Evolutionary conservation across 1,284 basidiomycete species (phyloP).

Genomic region (Omphalotus olearius): DNA sequence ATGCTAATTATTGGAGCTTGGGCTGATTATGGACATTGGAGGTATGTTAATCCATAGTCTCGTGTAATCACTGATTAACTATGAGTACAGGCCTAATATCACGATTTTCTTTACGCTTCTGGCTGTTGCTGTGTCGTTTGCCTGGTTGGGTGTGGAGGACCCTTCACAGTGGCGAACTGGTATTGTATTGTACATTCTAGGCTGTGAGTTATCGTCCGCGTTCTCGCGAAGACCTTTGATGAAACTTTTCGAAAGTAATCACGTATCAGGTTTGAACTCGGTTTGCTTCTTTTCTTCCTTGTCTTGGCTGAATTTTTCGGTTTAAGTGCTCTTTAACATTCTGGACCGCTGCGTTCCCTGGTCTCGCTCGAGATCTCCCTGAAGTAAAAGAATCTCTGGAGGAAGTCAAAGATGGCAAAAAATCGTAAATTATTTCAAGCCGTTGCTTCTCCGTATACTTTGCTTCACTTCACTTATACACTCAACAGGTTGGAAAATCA

Average conservation of each 20-base stretch:
- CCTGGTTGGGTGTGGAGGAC: conserved; percentile 69
- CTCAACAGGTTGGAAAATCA: conserved; percentile 50
- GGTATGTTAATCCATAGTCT: conserved; percentile 29
- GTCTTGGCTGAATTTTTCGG: neutral
- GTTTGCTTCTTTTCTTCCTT: no score
- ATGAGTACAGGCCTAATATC: conserved; percentile 59
- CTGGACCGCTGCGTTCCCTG: conserved; percentile 84
- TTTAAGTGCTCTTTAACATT: conserved; percentile 66
- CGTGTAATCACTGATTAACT: conserved; percentile 10
- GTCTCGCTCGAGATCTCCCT: conserved; percentile 67
- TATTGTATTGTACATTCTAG: conserved; percentile 71
- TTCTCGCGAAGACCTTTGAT: neutral
- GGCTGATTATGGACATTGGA: conserved; percentile 77
- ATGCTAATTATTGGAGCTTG: conserved; percentile 67
- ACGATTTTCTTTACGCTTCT: conserved; percentile 73
- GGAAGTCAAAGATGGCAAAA: conserved; percentile 36
- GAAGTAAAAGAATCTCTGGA: conserved; percentile 54
- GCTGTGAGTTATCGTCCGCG: conserved; percentile 40
- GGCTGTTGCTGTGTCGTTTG: conserved; percentile 68
- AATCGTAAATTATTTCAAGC: conserved; percentile 35
- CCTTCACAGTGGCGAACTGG: conserved; percentile 68
- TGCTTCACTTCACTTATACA: conserved; percentile 4
- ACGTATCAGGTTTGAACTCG: conserved; percentile 56
- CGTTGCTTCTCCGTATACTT: neutral
- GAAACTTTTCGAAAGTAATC: conserved; percentile 46